Evolutionary conservation across 139 green algal genomes (phyloP), one percentile per base, ranked within the genome.

Genomic region (Micractinium sp.): DNA sequence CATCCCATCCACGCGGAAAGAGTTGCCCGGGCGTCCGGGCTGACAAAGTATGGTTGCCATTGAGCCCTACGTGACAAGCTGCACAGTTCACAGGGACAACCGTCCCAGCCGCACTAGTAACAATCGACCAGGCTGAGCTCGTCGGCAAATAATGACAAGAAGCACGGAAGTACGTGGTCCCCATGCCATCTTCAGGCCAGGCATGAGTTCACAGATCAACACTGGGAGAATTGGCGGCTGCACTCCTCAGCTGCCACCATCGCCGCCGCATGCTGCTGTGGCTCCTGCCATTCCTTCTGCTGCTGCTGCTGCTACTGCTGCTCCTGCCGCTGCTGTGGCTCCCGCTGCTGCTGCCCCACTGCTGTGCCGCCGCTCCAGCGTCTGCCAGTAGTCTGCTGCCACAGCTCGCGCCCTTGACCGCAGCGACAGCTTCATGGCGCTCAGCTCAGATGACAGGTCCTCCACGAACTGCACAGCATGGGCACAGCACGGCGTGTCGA

Each of bases 391-490:
- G 0, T 38, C 33, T 0, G 83, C 33, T 23, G 63, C 76, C 25
- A 73, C 86, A 1, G 60, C 75, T 2, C 86, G 86, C 3, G 56
- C 31, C 1, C 86, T 53, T 5, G 75, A 38, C 16, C 91, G 92
- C 76, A 96, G 88, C 25, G 79, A 53, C 77, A 97, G 91, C 91
- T 97, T 97, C 87, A 95, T 89, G 78, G 92, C 91, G 56, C 74
- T 95, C 77, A 96, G 92, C 88, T 96, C 95, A 47, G 90, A 78
- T 53, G 95, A 90, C 23, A 97, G 67, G n/a, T 94, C 93, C 87
- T 94, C 90, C 73, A 97, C 89, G 77, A 97, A 96, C 23, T 89
- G 86, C 76, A n/a, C 9, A 12, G 15, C 29, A n/a, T 61, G 25
- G n/a, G 71, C 31, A 38, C 71, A 78, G 27, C 14, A 38, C 39